Conservation (phyloP, 305 asterid genomes). For the Fraxinus dipetala region DNA sequence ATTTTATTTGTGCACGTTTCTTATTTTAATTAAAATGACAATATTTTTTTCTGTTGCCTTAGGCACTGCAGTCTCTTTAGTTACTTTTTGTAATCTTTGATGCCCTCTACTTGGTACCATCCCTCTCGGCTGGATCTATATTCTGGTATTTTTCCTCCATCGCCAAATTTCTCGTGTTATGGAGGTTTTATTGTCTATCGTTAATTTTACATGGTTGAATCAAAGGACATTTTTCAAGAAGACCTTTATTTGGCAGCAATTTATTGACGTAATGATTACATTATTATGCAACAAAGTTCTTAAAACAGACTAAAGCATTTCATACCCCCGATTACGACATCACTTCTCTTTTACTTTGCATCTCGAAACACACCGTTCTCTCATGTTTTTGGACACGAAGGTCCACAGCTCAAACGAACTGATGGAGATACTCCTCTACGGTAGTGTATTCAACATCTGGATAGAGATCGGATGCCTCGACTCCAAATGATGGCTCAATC, state of each 20-base stretch:
- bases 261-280: background rate
- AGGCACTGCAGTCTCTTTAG: background rate
- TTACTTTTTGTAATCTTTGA: background rate
- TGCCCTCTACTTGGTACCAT: background rate
- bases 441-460: constrained; percentile 31
- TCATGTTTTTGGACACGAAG: background rate
- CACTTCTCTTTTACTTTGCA: background rate
- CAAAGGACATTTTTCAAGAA: background rate
- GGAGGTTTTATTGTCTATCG: background rate
- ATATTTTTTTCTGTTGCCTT: background rate
- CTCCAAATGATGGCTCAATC: constrained; percentile 30
- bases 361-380: background rate
- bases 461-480: constrained; percentile 36
- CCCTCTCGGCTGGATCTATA: background rate
- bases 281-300: background rate
- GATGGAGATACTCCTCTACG: constrained; percentile 28
- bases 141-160: background rate
- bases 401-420: constrained; percentile 6
- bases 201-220: background rate
- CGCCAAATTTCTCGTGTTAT: background rate
- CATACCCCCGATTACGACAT: background rate
- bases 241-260: background rate
- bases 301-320: background rate
- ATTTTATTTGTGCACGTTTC: background rate
- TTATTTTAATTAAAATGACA: background rate